Evolutionary conservation across 345 rosid species (phyloP).

Genomic region (Citrus medica): DNA sequence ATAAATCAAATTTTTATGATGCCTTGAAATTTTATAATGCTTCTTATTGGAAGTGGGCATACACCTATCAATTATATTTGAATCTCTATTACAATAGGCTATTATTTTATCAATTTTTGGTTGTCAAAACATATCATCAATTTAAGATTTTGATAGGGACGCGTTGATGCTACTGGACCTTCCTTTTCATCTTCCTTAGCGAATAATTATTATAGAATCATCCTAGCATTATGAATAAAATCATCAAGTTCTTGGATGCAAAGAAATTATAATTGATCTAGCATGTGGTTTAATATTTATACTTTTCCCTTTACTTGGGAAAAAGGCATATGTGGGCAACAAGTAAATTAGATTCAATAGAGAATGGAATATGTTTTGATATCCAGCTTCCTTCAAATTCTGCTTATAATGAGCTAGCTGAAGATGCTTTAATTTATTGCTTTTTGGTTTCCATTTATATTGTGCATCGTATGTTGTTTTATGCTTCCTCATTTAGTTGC

Average conservation of each 20-base stretch:
- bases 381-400: neutral
- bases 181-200: neutral
- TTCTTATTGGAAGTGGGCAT: neutral
- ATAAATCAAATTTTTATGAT: neutral
- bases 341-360: neutral
- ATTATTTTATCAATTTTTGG: neutral
- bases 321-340: neutral
- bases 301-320: neutral
- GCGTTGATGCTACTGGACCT: slow-evolving; percentile 4
- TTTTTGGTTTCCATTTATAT: no score
- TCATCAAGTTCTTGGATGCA: slow-evolving; percentile 10
- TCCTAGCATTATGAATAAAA: neutral
- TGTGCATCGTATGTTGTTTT: neutral
- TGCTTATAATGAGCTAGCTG: neutral
- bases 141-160: slow-evolving; percentile 12
- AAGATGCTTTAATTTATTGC: neutral
- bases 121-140: slow-evolving; percentile 2
- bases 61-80: neutral
- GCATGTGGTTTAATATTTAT: neutral
- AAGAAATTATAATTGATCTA: neutral
- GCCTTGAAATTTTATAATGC: neutral
- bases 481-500: neutral
- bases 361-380: neutral
- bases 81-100: slow-evolving; percentile 1
- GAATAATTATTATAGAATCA: neutral